Percentiles rank a stretch among this genome's conserved stretches.
phyloP scores from a whole-genome alignment of 2,329 filamentous ascomycete genomes.

The Fonsecaea multimorphosa region DNA sequence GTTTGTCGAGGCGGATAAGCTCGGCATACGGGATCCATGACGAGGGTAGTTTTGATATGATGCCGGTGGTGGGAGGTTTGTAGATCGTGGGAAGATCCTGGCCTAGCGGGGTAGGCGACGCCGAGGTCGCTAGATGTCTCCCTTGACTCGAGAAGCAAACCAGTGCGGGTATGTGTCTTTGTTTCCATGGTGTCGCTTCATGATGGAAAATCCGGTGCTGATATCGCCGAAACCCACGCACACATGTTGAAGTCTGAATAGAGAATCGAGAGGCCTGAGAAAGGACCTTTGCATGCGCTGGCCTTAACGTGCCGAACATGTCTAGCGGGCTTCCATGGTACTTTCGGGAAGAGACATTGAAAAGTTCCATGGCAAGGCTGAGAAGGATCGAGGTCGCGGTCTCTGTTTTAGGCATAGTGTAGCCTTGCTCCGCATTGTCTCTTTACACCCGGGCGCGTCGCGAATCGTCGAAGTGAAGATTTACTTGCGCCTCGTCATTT shows the following conservation, averaged over 20 bases:
- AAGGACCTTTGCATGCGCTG: background rate
- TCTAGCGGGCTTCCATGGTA: background rate
- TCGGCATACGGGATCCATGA: constrained; percentile 63
- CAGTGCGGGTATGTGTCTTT: background rate
- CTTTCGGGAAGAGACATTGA: background rate
- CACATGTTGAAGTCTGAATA: background rate
- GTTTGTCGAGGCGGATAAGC: constrained; percentile 60
- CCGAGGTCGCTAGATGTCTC: constrained; percentile 17
- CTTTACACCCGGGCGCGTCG: background rate
- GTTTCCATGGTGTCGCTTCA: background rate
- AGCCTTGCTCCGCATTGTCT: background rate
- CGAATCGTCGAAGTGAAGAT: background rate
- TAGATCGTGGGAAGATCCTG: constrained; percentile 44
- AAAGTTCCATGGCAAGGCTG: background rate
- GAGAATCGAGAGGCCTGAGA: background rate
- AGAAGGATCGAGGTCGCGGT: background rate
- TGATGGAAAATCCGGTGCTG: background rate
- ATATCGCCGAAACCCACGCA: background rate
- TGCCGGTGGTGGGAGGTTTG: constrained; percentile 52
- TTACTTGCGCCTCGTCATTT: background rate
- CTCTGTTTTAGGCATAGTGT: background rate
- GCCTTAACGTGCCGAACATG: background rate
- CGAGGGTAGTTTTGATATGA: constrained; percentile 54
- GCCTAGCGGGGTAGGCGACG: background rate
- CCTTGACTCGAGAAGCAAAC: constrained; percentile 8